phyloP scores from a whole-genome alignment of 352 stramenopile species.

The Pythium angustatum region DNA sequence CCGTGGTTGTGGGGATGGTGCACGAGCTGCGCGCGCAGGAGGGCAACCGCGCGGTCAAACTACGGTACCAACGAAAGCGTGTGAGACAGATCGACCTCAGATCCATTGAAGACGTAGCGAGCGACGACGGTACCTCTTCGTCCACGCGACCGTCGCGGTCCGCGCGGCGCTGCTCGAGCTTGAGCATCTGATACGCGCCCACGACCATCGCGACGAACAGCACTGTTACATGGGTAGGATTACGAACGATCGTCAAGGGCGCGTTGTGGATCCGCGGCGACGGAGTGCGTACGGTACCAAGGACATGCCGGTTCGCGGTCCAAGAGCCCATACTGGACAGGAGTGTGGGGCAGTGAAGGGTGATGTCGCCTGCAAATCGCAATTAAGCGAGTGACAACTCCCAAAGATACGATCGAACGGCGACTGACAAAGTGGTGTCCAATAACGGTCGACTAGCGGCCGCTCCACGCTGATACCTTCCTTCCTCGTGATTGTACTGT shows the following conservation, averaged over 20 bases:
- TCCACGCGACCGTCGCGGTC: slow-evolving; percentile 32
- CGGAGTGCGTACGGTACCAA: not conserved
- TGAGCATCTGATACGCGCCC: slow-evolving; percentile 59
- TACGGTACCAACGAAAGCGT: slow-evolving; percentile 13
- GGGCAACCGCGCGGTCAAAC: slow-evolving; percentile 51
- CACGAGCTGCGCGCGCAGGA: slow-evolving; percentile 46
- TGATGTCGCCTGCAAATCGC: not conserved
- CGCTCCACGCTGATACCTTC: no score
- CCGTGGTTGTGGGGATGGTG: slow-evolving; percentile 9
- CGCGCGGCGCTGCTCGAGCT: slow-evolving; percentile 49
- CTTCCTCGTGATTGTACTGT: no score
- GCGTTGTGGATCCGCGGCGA: no score
- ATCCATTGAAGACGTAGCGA: not conserved
- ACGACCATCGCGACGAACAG: slow-evolving; percentile 58
- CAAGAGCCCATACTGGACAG: not conserved
- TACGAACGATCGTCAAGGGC: no score
- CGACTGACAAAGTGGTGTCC: no score
- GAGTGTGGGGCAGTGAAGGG: not conserved
- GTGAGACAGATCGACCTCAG: not conserved
- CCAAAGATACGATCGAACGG: no score
- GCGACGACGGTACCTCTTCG: slow-evolving; percentile 36
- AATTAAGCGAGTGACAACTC: no score
- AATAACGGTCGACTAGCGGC: no score
- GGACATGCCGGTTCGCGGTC: slow-evolving; percentile 7
- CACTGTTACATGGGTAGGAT: no score